Percentiles rank a stretch among this genome's conserved stretches.
Evolutionary conservation across 2,329 filamentous ascomycete species (phyloP).

Genomic region (Berkeleyomyces basicola): DNA sequence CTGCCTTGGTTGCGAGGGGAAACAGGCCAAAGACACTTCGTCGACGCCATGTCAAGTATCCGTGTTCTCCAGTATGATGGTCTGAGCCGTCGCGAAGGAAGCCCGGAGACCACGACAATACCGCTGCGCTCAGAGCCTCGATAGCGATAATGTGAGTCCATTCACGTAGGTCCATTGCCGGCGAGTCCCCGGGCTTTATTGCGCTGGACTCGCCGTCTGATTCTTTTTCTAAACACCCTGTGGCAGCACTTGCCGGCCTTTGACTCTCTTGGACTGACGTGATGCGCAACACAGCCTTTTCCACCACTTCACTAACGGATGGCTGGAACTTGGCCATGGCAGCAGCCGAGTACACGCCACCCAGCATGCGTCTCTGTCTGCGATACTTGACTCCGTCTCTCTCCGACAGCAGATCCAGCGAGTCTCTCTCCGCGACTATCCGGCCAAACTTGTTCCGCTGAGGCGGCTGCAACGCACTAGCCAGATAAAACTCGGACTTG

Average conservation of each 20-base stretch:
- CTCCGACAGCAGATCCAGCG: constrained; percentile 35
- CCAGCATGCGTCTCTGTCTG: constrained; percentile 32
- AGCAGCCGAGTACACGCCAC: constrained; percentile 29
- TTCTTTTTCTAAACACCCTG: not conserved
- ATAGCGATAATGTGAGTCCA: constrained; percentile 42
- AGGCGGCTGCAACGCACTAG: constrained; percentile 29
- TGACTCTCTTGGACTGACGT: not conserved
- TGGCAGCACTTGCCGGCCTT: not conserved
- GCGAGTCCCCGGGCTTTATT: not conserved
- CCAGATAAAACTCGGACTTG: constrained; percentile 18
- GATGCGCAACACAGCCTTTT: constrained; percentile 18
- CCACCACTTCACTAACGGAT: constrained; percentile 26
- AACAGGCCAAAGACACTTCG: constrained; percentile 37
- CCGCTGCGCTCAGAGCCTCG: constrained; percentile 33
- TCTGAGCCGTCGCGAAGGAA: constrained; percentile 29
- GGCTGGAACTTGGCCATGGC: constrained; percentile 27
- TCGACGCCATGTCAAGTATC: constrained; percentile 33
- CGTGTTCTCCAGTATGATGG: constrained; percentile 29
- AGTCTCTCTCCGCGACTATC: constrained; percentile 24
- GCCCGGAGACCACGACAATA: constrained; percentile 36
- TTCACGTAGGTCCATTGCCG: constrained; percentile 30
- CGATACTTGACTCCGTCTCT: constrained; percentile 30
- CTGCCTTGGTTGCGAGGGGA: constrained; percentile 25
- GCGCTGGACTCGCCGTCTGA: not conserved
- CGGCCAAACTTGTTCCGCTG: constrained; percentile 24